These are phyloP conservation scores for Colletotrichum godetiae DNA, from an alignment of 2,329 filamentous ascomycete species.

Conservation along the genomic window DNA sequence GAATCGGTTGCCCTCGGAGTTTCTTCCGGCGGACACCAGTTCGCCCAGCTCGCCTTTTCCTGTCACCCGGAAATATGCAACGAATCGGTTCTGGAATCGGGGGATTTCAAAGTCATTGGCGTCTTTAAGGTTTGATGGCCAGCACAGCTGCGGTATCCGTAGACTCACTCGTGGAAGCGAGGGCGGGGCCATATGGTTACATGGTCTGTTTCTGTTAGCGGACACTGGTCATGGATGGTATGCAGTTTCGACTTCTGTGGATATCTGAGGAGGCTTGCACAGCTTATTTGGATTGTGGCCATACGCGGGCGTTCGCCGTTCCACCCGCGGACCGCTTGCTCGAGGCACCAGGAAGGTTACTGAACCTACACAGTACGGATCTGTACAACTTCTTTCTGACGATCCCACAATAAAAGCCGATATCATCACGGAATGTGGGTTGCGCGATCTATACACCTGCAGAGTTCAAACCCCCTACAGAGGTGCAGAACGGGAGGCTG, in stretches of 20 bases:
- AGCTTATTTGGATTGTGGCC: not conserved
- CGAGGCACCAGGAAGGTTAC: not conserved
- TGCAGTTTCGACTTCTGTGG: not conserved
- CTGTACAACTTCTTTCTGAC: not conserved
- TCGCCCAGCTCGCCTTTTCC: not conserved
- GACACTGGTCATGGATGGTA: not conserved
- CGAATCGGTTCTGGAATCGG: not conserved
- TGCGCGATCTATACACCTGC: not conserved
- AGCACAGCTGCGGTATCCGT: not conserved
- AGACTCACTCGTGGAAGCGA: conserved; percentile 6
- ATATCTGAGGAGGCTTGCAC: not conserved
- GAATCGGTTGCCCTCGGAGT: not conserved
- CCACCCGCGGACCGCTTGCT: not conserved
- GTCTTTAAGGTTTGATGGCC: conserved; percentile 15
- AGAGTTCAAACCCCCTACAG: not conserved
- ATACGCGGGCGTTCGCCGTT: not conserved
- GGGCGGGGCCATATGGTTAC: conserved; percentile 11
- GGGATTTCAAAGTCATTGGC: not conserved
- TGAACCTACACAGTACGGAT: not conserved
- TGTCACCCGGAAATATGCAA: not conserved
- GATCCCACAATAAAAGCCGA: not conserved
- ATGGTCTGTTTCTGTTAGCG: not conserved
- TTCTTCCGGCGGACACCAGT: not conserved
- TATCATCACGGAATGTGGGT: not conserved
- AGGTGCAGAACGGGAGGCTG: not conserved